Evolutionary conservation across 2,329 filamentous ascomycete species (phyloP).

Genomic region (Penicillium sp.): DNA sequence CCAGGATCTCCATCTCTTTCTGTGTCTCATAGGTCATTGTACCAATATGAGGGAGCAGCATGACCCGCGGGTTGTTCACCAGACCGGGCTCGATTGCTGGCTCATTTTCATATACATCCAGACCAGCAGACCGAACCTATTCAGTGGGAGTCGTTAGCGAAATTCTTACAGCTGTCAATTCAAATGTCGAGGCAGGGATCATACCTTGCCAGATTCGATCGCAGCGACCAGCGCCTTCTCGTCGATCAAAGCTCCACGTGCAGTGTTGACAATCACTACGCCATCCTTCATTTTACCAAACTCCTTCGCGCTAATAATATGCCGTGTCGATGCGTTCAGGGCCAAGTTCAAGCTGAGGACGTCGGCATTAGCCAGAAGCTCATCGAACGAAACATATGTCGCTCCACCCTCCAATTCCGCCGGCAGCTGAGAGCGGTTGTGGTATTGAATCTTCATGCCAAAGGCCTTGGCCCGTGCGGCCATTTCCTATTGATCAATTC

Average conservation of each 20-base stretch:
- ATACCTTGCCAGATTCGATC: slow-evolving; percentile 46
- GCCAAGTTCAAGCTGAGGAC: slow-evolving; percentile 49
- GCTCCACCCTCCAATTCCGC: slow-evolving; percentile 43
- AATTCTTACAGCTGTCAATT: background rate
- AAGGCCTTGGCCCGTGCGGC: slow-evolving; percentile 47
- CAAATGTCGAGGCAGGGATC: background rate
- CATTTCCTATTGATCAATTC: slow-evolving; percentile 39
- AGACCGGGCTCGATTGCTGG: slow-evolving; percentile 50
- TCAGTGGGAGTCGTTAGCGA: background rate
- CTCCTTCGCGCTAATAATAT: slow-evolving; percentile 49
- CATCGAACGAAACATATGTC: slow-evolving; percentile 48
- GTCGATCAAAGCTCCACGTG: slow-evolving; percentile 47
- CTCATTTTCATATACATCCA: slow-evolving; percentile 52
- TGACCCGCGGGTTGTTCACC: slow-evolving; percentile 45
- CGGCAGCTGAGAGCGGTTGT: slow-evolving; percentile 46
- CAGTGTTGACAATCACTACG: slow-evolving; percentile 47
- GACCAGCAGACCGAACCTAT: slow-evolving; percentile 44
- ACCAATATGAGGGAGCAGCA: slow-evolving; percentile 61
- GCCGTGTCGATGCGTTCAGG: slow-evolving; percentile 45
- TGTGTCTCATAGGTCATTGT: slow-evolving; percentile 62
- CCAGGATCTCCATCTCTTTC: slow-evolving; percentile 61
- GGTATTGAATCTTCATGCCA: slow-evolving; percentile 50
- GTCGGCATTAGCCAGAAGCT: slow-evolving; percentile 47
- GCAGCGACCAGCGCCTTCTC: slow-evolving; percentile 49
- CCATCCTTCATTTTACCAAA: slow-evolving; percentile 49